These are phyloP conservation scores for Abelmoschus esculentus DNA, from an alignment of 345 rosid species.

Conservation along the genomic window DNA sequence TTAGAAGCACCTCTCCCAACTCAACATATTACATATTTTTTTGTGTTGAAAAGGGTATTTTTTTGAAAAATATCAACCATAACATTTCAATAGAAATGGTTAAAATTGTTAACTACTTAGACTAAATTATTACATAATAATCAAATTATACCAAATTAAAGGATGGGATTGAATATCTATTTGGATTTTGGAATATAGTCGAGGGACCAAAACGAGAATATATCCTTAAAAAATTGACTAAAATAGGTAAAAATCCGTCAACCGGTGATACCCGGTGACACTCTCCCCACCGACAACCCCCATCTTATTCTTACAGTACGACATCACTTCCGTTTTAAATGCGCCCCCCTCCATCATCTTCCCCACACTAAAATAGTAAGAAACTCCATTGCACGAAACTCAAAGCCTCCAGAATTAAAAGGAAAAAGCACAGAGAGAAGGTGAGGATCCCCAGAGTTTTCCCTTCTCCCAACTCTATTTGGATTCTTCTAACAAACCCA, in stretches of 20 bases:
- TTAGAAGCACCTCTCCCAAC: too few species aligned
- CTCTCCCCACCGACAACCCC: slow-evolving; percentile 27
- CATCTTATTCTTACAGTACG: not conserved
- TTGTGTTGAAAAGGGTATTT: too few species aligned
- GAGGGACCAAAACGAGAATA: too few species aligned
- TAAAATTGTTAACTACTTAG: too few species aligned
- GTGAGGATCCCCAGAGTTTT: not conserved
- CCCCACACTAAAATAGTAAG: not conserved
- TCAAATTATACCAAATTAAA: too few species aligned
- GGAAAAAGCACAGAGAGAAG: not conserved
- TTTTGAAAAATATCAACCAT: too few species aligned
- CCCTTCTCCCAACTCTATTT: not conserved
- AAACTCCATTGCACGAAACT: not conserved
- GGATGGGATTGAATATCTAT: too few species aligned
- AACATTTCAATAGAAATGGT: too few species aligned
- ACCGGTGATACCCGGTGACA: slow-evolving; percentile 28
- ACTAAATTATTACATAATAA: too few species aligned
- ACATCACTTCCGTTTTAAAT: not conserved
- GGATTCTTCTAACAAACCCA: not conserved
- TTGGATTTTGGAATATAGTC: too few species aligned
- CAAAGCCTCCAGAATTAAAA: not conserved
- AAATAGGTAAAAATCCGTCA: not conserved
- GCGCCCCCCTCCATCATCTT: not conserved
- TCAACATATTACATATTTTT: too few species aligned
- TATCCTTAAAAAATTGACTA: too few species aligned